phyloP scores from a whole-genome alignment of 164 flowering plant genomes.

The Aristolochia californica region DNA sequence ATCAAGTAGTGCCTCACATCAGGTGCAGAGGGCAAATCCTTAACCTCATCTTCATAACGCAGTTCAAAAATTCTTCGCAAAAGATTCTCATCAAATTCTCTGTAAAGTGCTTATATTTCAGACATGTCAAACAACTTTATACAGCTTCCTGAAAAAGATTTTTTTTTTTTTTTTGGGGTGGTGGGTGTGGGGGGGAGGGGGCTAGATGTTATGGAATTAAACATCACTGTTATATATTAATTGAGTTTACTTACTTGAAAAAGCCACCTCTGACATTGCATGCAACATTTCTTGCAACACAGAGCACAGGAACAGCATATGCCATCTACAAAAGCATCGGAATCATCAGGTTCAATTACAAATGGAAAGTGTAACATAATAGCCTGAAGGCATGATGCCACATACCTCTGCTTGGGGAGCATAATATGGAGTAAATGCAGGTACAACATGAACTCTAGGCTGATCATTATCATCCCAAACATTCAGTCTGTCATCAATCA shows the following conservation, averaged over 20 bases:
- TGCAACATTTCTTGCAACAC: constrained; percentile 98
- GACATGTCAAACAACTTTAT: background rate
- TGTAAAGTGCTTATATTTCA: constrained; percentile 16
- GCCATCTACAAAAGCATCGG: constrained; percentile 53
- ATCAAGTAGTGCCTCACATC: constrained; percentile 82
- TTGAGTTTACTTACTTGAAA: constrained; percentile 58
- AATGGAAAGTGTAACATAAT: background rate
- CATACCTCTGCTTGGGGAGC: constrained; percentile 99
- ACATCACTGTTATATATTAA: background rate
- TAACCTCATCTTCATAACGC: constrained; percentile 67
- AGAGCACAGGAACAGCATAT: constrained; percentile 80
- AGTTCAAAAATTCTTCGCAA: constrained; percentile 47
- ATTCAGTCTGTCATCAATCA: constrained; percentile 88
- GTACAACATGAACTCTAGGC: constrained; percentile 93
- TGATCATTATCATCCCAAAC: constrained; percentile 99
- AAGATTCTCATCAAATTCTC: constrained; percentile 81
- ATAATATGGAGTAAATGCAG: constrained; percentile 88
- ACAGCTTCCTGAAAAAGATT: background rate
- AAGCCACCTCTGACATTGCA: constrained; percentile 93
- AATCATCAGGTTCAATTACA: background rate
- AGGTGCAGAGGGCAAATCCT: constrained; percentile 62
- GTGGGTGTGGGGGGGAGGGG: too few relatives aligned
- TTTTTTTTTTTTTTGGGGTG: too few relatives aligned
- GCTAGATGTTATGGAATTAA: background rate
- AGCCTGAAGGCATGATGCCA: background rate